Base-by-base conservation (phyloP, 352 stramenopile genomes). In the Globisporangium sylvaticum region DNA sequence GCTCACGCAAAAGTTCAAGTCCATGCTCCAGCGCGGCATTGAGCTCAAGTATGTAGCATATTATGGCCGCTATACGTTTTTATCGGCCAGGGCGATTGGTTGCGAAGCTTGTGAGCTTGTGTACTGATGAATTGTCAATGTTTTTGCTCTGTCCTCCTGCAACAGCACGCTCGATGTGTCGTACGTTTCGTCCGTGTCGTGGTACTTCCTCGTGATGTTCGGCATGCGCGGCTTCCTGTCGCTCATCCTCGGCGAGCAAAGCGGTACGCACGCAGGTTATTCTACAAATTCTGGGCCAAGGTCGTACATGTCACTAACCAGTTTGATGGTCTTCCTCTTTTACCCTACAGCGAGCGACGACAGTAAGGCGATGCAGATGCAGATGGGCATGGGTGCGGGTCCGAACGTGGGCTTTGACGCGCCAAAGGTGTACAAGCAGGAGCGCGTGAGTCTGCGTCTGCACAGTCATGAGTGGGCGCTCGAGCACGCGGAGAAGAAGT, bases 181-280 rank as follows among this genome's bases (percentile, higher is more conserved):
- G 63, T 99, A 99, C 78, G 97, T 99, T 27, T 98, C 87, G 29
- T 98, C 88, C 59, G 87, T 99, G 22, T 98, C 89, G 67, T 99
- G 97, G 97, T 99, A 99, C 78, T 99, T 99, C 80, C 87, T 99
- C 67, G 95, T 99, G 58, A 99, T 98, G 91, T 99, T 99, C 73
- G 97, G 97, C 70, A 91, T 99, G 68, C 91, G 96, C 67, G 95
- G 91, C 48, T 98, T 99, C 69, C 96, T 99, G 61, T 91, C 87
- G 71, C 85, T 99, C 46, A 96, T 98, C 62, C 91, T 99, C 59
- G 96, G 97, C 53, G 95, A 98, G 60, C 78, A 97, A 69, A 88
- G 74, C 53, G 84, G 88, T 91, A 79, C 50, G 75, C 3, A 37
- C 14, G 32, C 14, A 56, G 15, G 27, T 18, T 54, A 50, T 39